These are phyloP conservation scores for Tritrichomonas musculus DNA, from an alignment of 208 protist species.

Conservation along the genomic window DNA sequence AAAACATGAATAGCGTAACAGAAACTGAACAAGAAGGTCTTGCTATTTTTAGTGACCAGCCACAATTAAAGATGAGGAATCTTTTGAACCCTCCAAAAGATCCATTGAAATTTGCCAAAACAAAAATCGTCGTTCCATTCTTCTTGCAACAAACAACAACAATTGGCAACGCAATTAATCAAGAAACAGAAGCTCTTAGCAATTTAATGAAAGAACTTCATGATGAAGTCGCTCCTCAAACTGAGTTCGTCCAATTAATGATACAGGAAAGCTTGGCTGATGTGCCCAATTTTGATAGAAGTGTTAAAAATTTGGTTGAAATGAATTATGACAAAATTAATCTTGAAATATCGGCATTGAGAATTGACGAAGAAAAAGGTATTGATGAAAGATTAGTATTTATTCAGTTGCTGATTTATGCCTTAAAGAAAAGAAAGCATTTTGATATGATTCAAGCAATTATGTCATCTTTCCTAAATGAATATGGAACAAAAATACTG, in stretches of 20 bases:
- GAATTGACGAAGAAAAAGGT: background rate
- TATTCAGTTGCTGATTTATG: background rate
- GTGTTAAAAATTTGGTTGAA: background rate
- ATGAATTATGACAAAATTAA: background rate
- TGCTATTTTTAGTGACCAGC: background rate
- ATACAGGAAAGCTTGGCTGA: background rate
- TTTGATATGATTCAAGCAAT: slow-evolving; percentile 10
- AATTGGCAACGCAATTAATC: background rate
- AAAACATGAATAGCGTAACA: background rate
- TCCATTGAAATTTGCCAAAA: background rate
- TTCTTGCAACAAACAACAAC: background rate
- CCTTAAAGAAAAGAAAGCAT: background rate
- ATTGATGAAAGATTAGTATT: background rate
- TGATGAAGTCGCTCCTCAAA: background rate
- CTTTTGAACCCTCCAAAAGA: background rate
- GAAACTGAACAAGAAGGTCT: background rate
- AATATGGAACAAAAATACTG: background rate
- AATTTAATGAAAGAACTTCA: too few relatives aligned
- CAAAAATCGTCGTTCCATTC: background rate
- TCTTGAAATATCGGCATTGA: background rate
- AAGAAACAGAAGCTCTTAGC: background rate
- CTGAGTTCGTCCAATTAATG: background rate
- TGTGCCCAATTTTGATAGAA: background rate
- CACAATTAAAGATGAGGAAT: background rate
- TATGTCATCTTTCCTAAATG: background rate